Base-by-base conservation (phyloP, 179 eudicot genomes). In the Patellifolia procumbens region DNA sequence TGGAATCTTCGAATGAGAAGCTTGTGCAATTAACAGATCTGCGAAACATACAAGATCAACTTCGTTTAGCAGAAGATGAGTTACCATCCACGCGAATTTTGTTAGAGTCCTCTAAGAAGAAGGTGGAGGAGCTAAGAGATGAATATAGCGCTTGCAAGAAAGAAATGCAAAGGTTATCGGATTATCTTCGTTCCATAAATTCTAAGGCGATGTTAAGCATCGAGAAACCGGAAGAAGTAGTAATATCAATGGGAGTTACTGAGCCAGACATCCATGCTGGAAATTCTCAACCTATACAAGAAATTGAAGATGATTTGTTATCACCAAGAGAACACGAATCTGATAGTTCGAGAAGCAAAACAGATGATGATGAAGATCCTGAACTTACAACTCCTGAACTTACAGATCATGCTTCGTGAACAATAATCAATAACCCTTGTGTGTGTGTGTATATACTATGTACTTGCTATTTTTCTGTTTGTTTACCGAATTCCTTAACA, bases 181-280 rank as follows among this genome's bases (percentile, higher is more conserved):
- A 76, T 49, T 72, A 59, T 37, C 77, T 81, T 61, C 1, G 42
- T 19, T 78, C 76, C 28, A 62, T 81, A 29, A 58, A 71, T 59
- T 72, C 72, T 5, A 72, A 72, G 61, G 71, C 72, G 61, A 72
- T 49, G 63, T 71, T 63, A 15, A 76, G 35, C 26, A 76, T 72
- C 39, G 58, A 49, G 10, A 72, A 82, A 32, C 45, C 78, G 0
- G 80, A 79, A 26, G 77, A 65, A 39, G 35, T 75, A 56, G 53
- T 34, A 16, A 71, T 70, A 26, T 70, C 70, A 22, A 65, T 32
- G 53, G 32, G 70, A 20, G 70, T 7, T 2, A 15, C 22, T 31
- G 43, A 61, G 66, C 9, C 1, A 63, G 70, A 66, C 17, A 39
- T 66, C 16, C 7, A 22, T 24, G 7, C 4, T 11, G 17, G 11